phyloP scores from a whole-genome alignment of 441 rosid species.

The Erodium texanum region DNA sequence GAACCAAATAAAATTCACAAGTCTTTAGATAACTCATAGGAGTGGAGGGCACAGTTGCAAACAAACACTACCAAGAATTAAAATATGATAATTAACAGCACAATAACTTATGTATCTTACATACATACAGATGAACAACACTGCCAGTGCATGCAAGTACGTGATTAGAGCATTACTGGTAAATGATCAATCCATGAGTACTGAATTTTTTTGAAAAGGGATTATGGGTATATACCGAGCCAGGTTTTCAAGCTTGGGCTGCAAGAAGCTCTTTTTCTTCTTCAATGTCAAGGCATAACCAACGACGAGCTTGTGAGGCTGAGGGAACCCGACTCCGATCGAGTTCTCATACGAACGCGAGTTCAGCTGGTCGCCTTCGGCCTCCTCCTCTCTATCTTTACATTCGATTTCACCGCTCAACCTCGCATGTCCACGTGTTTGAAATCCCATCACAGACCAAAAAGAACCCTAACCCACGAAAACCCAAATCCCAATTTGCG shows the following conservation, averaged over 20 bases:
- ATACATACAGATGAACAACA: neutral
- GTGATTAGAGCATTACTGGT: neutral
- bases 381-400: neutral
- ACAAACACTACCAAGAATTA: neutral
- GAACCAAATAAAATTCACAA: conserved; percentile 8
- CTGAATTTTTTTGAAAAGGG: neutral
- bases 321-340: conserved; percentile 12
- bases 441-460: conserved; percentile 5
- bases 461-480: conserved; percentile 3
- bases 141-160: neutral
- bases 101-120: neutral
- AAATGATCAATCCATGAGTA: conserved; percentile 3
- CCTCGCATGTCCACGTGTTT: conserved; percentile 2
- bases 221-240: conserved; percentile 47
- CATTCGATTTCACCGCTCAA: neutral
- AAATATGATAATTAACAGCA: neutral
- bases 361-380: neutral
- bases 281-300: conserved; percentile 86
- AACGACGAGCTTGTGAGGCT: conserved; percentile 41
- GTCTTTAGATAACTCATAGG: neutral
- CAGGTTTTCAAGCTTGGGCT: conserved; percentile 66
- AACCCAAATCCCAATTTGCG: neutral
- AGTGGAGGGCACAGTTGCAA: neutral
- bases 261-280: conserved; percentile 87
- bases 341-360: conserved; percentile 9